A percentile compares a stretch with the other conserved stretches of the same genome.
These are phyloP conservation scores for Rhododendron williamsianum DNA, from an alignment of 148 eudicot species.

Conservation along the genomic window DNA sequence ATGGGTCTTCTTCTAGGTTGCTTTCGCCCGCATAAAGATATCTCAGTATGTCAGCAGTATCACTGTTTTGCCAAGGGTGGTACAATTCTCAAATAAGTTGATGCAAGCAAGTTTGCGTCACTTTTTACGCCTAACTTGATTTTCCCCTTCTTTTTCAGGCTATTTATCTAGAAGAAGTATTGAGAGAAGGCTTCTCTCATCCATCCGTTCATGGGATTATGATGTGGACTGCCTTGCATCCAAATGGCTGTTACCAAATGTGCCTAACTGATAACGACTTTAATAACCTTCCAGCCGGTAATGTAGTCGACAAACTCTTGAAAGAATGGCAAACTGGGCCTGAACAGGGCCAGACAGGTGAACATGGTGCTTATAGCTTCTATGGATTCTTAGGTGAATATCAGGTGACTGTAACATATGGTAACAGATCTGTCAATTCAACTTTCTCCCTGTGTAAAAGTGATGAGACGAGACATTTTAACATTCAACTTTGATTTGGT, in stretches of 20 bases:
- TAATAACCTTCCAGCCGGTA: conserved; percentile 71
- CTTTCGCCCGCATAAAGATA: background rate
- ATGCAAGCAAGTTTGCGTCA: background rate
- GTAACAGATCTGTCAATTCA: conserved; percentile 33
- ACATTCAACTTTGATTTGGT: conserved; percentile 44
- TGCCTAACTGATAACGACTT: conserved; percentile 68
- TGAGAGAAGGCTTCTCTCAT: conserved; percentile 78
- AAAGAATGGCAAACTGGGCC: conserved; percentile 64
- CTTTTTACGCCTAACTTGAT: background rate
- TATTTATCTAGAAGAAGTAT: conserved; percentile 51
- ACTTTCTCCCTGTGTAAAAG: conserved; percentile 49
- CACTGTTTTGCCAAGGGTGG: background rate
- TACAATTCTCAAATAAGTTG: background rate
- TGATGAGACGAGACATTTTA: conserved; percentile 65
- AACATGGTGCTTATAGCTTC: conserved; percentile 62
- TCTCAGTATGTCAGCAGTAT: background rate
- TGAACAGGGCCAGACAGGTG: conserved; percentile 40
- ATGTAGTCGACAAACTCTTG: conserved; percentile 60
- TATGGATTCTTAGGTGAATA: conserved; percentile 75
- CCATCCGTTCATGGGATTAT: conserved; percentile 66
- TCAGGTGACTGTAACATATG: conserved; percentile 31
- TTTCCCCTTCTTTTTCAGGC: conserved; percentile 33
- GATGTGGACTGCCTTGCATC: conserved; percentile 70
- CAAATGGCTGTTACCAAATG: conserved; percentile 77
- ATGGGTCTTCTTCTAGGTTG: background rate